These are phyloP conservation scores for Pseudogymnoascus sp. DNA, from an alignment of 2,329 filamentous ascomycete genomes.

Conservation along the genomic window DNA sequence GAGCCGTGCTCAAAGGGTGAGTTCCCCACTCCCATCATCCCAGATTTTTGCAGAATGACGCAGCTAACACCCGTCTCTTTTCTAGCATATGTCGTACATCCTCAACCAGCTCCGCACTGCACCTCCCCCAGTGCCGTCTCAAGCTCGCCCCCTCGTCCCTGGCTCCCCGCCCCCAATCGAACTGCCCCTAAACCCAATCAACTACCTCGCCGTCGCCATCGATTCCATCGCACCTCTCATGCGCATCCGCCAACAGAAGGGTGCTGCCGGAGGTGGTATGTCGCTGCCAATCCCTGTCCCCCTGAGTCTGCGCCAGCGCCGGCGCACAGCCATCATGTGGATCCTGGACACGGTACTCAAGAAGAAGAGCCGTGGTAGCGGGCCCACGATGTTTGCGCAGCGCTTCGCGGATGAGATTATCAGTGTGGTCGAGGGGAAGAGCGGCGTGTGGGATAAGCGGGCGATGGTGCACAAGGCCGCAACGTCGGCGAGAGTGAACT, in stretches of 20 bases:
- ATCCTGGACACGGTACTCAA: conserved; percentile 79
- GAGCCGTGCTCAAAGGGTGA: conserved; percentile 78
- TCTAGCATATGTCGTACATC: conserved; percentile 74
- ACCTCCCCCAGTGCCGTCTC: conserved; percentile 68
- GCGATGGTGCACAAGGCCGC: conserved; percentile 71
- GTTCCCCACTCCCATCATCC: conserved; percentile 12
- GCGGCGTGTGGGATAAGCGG: conserved; percentile 76
- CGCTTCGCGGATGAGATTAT: conserved; percentile 81
- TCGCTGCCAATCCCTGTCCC: conserved; percentile 78
- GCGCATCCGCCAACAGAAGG: conserved; percentile 67
- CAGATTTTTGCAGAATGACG: not conserved
- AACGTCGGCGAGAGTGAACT: conserved; percentile 70
- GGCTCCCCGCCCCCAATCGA: conserved; percentile 69
- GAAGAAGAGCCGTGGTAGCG: conserved; percentile 65
- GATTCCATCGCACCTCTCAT: conserved; percentile 89
- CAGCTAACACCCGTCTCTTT: not conserved
- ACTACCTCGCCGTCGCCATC: conserved; percentile 83
- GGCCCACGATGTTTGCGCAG: conserved; percentile 64
- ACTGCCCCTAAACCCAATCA: conserved; percentile 80
- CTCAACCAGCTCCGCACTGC: conserved; percentile 79
- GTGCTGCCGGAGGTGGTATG: conserved; percentile 77
- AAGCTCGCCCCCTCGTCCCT: conserved; percentile 63
- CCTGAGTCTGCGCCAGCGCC: conserved; percentile 64
- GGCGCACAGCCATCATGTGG: conserved; percentile 77
- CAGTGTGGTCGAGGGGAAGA: conserved; percentile 78